Evolutionary conservation across 2,329 filamentous ascomycete genomes (phyloP), one percentile per base, ranked within the genome.

Genomic region (Epichloe gansuensis): DNA sequence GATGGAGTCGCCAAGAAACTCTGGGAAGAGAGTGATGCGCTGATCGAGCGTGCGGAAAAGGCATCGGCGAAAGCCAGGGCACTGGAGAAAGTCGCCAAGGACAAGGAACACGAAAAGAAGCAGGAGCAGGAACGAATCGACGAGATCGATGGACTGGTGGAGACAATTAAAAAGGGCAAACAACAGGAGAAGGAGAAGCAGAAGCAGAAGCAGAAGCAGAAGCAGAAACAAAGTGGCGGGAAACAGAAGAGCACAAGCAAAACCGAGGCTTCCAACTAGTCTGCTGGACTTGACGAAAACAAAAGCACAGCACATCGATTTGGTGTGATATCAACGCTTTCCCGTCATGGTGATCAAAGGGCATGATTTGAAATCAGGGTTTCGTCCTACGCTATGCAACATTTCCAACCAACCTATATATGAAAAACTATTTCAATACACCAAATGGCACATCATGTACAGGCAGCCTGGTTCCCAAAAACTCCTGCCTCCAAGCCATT

Each of bases 1-100:
- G 89, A 94, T 57, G 78, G 77, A 21, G 70, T 87, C 34, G 89
- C 89, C 53, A 89, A 94, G 76, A 80, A 83, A 65, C 72, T 98
- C 15, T 98, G 91, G 91, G 81, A 94, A 63, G 82, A 87, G 53
- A 95, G 87, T 63, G 90, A 95, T 62, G 81, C 81, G 63, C 79
- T 94, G 56, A 84, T 97, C 52, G 84, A 94, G 65, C 77, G 78
- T 59, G 78, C 84, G 13, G 90, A 97, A 68, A 94, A 87, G 71
- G 80, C 85, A 63, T 80, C 84, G 25, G 89, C 89, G 0, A 68
- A 69, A 8, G 77, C 75, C 59, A 63, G 73, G 47, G 72, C 71
- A 1, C 60, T 59, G 25, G 60, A 67, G 46, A 75, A 71, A 61
- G 68, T 66, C 1, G 63, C 71, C 23, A 58, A 64, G 25, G 65